Evolutionary conservation across 768 basidiomycete species (phyloP), one percentile per base, ranked within the genome.

Genomic region (Piloderma croceum): DNA sequence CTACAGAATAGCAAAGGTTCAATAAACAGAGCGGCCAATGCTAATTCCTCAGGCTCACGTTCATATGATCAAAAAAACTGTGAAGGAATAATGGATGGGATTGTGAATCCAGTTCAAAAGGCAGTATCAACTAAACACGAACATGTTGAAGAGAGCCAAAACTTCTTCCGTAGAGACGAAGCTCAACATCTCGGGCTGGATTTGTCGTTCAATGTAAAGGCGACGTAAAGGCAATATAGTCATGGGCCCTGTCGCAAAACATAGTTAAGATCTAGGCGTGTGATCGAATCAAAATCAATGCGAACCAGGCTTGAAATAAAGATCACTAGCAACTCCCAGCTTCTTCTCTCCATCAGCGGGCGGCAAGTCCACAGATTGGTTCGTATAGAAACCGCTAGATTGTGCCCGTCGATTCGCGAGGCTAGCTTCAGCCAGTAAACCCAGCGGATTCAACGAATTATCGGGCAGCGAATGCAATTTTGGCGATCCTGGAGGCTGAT

Each of bases 161-260:
- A 97, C 93, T 55, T 98, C 90, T 19, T 94, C 89, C 0, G 85
- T 86, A 41, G 70, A 69, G 3, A 90, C 83, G 48, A 94, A 93
- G 48, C 71, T 89, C 29, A 97, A 69, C 80, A 96, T 93, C 54
- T 96, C 93, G 0, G 93, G 93, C 52, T 92, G 90, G 22, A 92
- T 65, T 58, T 92, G 86, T 18, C 88, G 77, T 61, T 92, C 88
- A 38, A 93, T 93, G 58, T 80, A 87, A 43, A 91, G 60, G 38
- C 87, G 70, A 22, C 88, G 77, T 31, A 92, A 71, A 0, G 90
- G 90, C 31, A 92, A 58, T 33, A 90, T 88, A 4, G 85, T 87
- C 79, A 92, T 90, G 0, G 90, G 90, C 19, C 89, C 87, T 88
- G 41, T 9, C 21, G n/a, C 17, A 33, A 24, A 36, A 27, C 36